These are phyloP conservation scores for Arxiozyma telluris DNA, from an alignment of 1,139 yeast species.

Conservation along the genomic window DNA sequence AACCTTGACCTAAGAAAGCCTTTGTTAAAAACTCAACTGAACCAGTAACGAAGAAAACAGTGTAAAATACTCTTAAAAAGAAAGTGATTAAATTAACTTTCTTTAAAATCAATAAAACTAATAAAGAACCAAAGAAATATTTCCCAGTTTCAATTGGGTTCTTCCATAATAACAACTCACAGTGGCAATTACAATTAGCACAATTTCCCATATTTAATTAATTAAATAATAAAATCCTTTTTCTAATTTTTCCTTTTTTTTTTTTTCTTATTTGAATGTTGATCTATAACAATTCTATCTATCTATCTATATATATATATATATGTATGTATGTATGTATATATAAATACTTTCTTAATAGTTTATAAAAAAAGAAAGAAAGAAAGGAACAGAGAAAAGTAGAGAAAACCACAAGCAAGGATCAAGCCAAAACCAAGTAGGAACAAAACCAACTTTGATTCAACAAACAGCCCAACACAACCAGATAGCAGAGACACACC, in stretches of 20 bases:
- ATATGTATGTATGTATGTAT: not conserved
- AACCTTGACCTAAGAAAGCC: constrained; percentile 59
- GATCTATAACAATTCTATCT: not conserved
- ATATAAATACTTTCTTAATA: too few relatives aligned
- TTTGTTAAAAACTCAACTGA: constrained; percentile 63
- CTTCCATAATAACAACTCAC: constrained; percentile 66
- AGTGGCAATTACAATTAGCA: constrained; percentile 11
- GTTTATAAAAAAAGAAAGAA: not conserved
- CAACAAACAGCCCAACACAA: too few relatives aligned
- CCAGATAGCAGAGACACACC: too few relatives aligned
- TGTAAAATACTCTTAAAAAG: constrained; percentile 42
- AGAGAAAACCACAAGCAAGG: too few relatives aligned
- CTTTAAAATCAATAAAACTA: constrained; percentile 54
- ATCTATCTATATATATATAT: not conserved
- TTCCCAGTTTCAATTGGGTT: constrained; percentile 74
- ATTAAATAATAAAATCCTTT: not conserved
- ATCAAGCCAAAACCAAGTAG: too few relatives aligned
- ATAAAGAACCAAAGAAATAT: constrained; percentile 58
- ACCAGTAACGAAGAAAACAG: constrained; percentile 43
- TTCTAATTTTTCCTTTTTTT: too few relatives aligned
- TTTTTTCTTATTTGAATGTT: not conserved
- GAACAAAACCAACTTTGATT: too few relatives aligned
- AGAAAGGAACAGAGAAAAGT: not conserved
- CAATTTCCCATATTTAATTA: constrained; percentile 4
- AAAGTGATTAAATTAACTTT: constrained; percentile 62